Evolutionary conservation across 345 rosid species (phyloP).

Genomic region (Citrus mangshanensis): DNA sequence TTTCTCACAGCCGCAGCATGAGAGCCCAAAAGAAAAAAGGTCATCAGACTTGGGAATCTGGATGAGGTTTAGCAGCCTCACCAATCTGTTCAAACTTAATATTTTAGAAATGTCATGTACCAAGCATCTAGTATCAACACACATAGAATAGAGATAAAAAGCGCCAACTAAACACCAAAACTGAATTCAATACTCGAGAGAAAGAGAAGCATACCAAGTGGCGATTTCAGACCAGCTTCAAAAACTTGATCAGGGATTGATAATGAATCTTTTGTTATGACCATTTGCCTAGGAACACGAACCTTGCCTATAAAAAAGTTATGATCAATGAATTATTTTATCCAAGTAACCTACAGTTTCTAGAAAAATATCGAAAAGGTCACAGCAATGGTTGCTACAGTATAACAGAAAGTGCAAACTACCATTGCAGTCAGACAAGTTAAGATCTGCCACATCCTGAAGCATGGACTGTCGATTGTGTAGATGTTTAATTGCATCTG

Average conservation of each 20-base stretch:
- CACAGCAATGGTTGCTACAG: background rate
- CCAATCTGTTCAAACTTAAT: background rate
- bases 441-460: slow-evolving; percentile 67
- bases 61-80: background rate
- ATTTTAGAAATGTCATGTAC: background rate
- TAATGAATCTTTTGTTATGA: slow-evolving; percentile 52
- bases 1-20: background rate
- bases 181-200: background rate
- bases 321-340: slow-evolving; percentile 15
- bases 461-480: slow-evolving; percentile 87
- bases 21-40: background rate
- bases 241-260: slow-evolving; percentile 56
- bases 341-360: background rate
- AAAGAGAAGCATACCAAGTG: slow-evolving; percentile 52
- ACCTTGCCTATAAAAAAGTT: slow-evolving; percentile 54
- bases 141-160: background rate
- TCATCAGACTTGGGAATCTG: background rate
- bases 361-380: background rate
- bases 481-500: slow-evolving; percentile 65
- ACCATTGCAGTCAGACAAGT: slow-evolving; percentile 62
- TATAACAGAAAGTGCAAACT: slow-evolving; percentile 7
- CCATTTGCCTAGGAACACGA: slow-evolving; percentile 75
- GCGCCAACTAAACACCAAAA: background rate
- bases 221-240: slow-evolving; percentile 70
- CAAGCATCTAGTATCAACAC: background rate